phyloP scores from a whole-genome alignment of 2,329 filamentous ascomycete genomes.

The Aspergillus sp. region DNA sequence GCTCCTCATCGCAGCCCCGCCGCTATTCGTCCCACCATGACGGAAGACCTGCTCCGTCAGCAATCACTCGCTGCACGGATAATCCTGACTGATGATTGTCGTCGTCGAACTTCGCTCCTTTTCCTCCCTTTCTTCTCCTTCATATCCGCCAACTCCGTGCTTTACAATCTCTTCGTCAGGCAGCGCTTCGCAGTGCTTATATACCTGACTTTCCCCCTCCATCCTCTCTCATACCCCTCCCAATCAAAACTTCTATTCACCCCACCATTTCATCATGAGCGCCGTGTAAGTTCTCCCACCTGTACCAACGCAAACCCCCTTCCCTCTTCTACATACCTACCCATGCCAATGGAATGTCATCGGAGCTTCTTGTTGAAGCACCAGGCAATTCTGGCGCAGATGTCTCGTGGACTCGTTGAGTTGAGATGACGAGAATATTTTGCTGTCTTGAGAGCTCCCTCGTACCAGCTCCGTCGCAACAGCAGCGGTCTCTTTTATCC shows the following conservation, averaged over 20 bases:
- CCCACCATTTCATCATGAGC: constrained; percentile 43
- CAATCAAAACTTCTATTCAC: constrained; percentile 17
- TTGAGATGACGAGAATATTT: neutral
- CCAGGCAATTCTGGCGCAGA: neutral
- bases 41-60: constrained; percentile 44
- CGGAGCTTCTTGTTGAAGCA: neutral
- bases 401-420: neutral
- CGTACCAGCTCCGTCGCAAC: neutral
- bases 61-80: constrained; percentile 28
- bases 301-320: constrained; percentile 14
- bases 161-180: constrained; percentile 18
- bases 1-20: constrained; percentile 37
- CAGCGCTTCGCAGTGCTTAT: constrained; percentile 23
- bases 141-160: constrained; percentile 16
- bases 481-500: neutral
- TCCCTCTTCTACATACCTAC: constrained; percentile 15
- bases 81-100: constrained; percentile 19
- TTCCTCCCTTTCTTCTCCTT: constrained; percentile 26
- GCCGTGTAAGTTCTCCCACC: constrained; percentile 48
- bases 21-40: constrained; percentile 37
- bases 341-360: neutral
- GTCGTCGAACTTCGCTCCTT: constrained; percentile 31
- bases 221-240: constrained; percentile 22
- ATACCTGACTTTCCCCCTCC: constrained; percentile 17
- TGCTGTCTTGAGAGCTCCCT: neutral